A percentile compares a stretch with the other conserved stretches of the same genome.
Conservation (phyloP, 2,329 filamentous ascomycete species). For the Stachybotrys elegans region DNA sequence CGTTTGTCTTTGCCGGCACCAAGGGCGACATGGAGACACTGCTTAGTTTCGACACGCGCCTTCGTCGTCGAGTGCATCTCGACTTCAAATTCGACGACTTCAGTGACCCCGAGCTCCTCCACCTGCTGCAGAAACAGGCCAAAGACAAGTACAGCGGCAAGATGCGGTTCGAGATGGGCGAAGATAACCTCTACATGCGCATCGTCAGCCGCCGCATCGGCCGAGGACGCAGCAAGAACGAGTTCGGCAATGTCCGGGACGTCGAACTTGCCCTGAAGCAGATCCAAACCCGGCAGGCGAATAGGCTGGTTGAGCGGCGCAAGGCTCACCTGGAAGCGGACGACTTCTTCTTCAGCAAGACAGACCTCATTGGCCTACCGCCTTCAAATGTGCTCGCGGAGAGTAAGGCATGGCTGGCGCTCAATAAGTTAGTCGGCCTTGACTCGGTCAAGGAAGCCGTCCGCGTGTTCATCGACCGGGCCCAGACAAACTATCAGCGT, state of each 20-base stretch:
- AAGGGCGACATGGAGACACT: conserved; percentile 65
- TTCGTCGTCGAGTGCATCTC: conserved; percentile 59
- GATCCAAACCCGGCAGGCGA: conserved; percentile 52
- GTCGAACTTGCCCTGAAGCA: conserved; percentile 52
- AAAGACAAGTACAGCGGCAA: conserved; percentile 40
- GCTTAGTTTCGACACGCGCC: conserved; percentile 63
- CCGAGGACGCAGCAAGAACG: conserved; percentile 50
- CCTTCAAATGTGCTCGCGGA: conserved; percentile 43
- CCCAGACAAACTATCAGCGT: conserved; percentile 55
- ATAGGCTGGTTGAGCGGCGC: conserved; percentile 43
- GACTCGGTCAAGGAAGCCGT: conserved; percentile 54
- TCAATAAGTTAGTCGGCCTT: conserved; percentile 53
- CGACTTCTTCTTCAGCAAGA: conserved; percentile 34
- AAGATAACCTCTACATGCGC: conserved; percentile 52
- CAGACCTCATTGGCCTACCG: conserved; percentile 63
- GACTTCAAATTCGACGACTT: conserved; percentile 62
- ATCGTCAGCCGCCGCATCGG: conserved; percentile 56
- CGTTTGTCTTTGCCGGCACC: conserved; percentile 66
- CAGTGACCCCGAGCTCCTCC: conserved; percentile 53
- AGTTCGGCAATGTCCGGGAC: conserved; percentile 64
- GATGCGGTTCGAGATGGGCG: conserved; percentile 55
- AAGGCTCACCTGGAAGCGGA: not conserved
- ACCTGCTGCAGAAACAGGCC: conserved; percentile 50
- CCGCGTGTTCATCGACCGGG: conserved; percentile 45
- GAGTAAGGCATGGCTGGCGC: conserved; percentile 49